Base-by-base conservation (phyloP, 495 filamentous ascomycete genomes). In the Penicillium verhagenii region DNA sequence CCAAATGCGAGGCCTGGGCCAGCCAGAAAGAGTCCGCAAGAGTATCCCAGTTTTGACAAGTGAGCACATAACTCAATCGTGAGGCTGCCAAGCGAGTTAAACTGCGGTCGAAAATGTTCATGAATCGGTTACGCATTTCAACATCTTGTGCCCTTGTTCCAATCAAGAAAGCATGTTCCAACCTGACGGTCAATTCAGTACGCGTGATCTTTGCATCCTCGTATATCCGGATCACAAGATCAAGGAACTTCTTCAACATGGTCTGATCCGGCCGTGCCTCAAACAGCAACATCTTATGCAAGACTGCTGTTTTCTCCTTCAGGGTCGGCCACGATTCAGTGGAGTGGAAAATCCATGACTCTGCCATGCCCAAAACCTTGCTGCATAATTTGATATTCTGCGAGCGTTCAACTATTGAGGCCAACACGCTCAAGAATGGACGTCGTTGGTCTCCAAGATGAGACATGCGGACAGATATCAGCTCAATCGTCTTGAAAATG, bases 111-210 rank as follows among this genome's bases (percentile, higher is more conserved):
- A 97, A 96, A 56, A 99, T 96, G 20, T 77, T 80, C 82, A 97
- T 88, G 73, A 97, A 97, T 25, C 93, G 86, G 62, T 96, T 96
- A 24, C 95, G 87, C 92, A 97, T 96, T 47, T 96, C 91, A 16
- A 97, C 88, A 67, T 99, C 94, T 60, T 92, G 88, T 6, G 93
- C 94, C 68, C 95, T 76, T 2, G 92, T 93, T 31, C 95, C 95
- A 48, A 99, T 92, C 58, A 99, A 78, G 79, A 99, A 99, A 13
- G 95, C 94, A 68, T 96, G 92, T 72, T 99, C 95, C 77, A 99
- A 83, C 19, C 95, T 82, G 6, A 99, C 95, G 0, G 95, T 97
- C 43, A 99, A 79, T 70, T 99, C 95, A 0, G 95, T 96, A 44
- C 93, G 82, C 1, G 91, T 91, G 60, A 99, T 93, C 71, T 92